Conservation (phyloP, 495 filamentous ascomycete genomes). For the Acidomyces sp. region DNA sequence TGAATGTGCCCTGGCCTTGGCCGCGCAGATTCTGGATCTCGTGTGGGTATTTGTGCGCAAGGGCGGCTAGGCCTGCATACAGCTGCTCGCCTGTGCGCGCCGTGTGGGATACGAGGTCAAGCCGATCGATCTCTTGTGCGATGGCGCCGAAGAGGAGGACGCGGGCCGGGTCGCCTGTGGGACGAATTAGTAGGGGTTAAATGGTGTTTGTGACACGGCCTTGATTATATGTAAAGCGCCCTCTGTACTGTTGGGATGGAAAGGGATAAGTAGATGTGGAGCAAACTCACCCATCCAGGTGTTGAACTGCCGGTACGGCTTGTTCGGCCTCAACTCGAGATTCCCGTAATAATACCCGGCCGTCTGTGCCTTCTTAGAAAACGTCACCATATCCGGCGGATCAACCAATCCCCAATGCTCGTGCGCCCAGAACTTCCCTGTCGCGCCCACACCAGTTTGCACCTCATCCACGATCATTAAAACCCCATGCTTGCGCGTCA, state of each 20-base stretch:
- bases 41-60: slow-evolving; percentile 63
- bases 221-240: too few species aligned
- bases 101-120: slow-evolving; percentile 70
- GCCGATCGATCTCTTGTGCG: slow-evolving; percentile 71
- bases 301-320: slow-evolving; percentile 99
- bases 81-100: slow-evolving; percentile 74
- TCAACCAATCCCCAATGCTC: slow-evolving; percentile 82
- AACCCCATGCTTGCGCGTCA: slow-evolving; percentile 75
- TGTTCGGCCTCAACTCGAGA: slow-evolving; percentile 79
- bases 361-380: slow-evolving; percentile 97
- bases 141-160: slow-evolving; percentile 88
- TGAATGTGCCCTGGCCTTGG: slow-evolving; percentile 90
- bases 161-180: slow-evolving; percentile 55
- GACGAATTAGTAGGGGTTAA: background rate
- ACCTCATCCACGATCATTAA: slow-evolving; percentile 97
- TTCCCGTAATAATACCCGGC: slow-evolving; percentile 95
- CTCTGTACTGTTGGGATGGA: too few species aligned
- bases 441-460: slow-evolving; percentile 90
- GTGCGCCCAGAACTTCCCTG: slow-evolving; percentile 97
- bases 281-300: slow-evolving; percentile 76
- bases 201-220: too few species aligned
- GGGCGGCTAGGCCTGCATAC: slow-evolving; percentile 51
- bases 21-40: slow-evolving; percentile 84
- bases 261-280: too few species aligned
- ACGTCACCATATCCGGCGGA: slow-evolving; percentile 96